Evolutionary conservation across 352 stramenopile species (phyloP), one percentile per base, ranked within the genome.

Genomic region (Globisporangium orthogonon): DNA sequence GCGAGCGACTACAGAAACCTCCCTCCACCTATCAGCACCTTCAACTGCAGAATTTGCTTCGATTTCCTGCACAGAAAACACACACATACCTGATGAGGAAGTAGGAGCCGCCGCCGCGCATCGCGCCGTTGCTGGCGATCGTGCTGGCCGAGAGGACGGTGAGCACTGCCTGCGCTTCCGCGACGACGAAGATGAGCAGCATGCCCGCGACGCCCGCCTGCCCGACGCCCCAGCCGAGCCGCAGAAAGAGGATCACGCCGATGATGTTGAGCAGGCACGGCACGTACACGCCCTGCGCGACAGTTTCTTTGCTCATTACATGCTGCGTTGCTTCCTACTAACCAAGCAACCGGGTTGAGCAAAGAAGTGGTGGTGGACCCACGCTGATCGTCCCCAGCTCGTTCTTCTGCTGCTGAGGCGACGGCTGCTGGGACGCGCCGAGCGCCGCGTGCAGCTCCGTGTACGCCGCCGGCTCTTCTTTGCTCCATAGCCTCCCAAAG

Each of bases 241-340:
- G 83, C 11, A 96, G 78, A 60, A 96, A 97, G 23, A 97, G 60
- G 49, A 97, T 93, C 30, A 97, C 86, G 40, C 88, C 86, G 41
- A 96, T 89, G 69, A 97, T 97, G 63, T 94, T 95, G 60, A 95
- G 74, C 28, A 96, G 72, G 61, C 83, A 96, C 37, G 88, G 88
- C 61, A 97, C 70, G 44, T 91, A 95, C 6, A 96, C 87, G 7
- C 87, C 87, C 72, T 81, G 46, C 35, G 13, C 7, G 35, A 7
- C 4, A 11, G 23, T 23, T 23, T 23, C 23, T 23, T 23, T 23
- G 23, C 23, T 23, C 23, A 23, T 23, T 23, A 23, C 23, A 23
- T 23, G 23, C 23, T 23, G 23, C 23, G 23, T 23, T 23, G 23
- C 23, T 23, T 23, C 23, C 23, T 23, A 23, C 23, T 23, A 23